Evolutionary conservation across 2,329 filamentous ascomycete species (phyloP).

Genomic region (Ascochyta clinopodiicola): DNA sequence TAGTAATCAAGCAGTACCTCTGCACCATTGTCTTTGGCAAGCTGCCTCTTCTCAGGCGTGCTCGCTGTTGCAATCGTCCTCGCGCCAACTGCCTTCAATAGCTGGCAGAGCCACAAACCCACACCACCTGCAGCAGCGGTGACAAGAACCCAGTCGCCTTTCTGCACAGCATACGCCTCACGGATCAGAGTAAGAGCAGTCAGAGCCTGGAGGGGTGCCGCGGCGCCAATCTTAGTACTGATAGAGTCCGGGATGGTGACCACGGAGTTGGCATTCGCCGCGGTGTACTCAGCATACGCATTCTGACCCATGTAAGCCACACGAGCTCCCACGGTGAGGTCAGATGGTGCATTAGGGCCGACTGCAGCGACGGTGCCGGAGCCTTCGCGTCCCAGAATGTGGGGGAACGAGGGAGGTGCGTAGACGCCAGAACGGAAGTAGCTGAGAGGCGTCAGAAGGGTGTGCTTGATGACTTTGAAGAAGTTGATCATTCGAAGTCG

Average conservation of each 20-base stretch:
- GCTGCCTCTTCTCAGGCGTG: conserved; percentile 72
- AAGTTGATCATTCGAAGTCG: not conserved
- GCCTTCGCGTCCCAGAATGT: conserved; percentile 80
- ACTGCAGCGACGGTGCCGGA: conserved; percentile 72
- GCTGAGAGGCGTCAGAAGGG: conserved; percentile 40
- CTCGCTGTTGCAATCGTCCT: conserved; percentile 81
- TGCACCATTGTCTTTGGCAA: conserved; percentile 75
- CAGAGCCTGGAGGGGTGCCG: conserved; percentile 78
- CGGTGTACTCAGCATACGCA: conserved; percentile 67
- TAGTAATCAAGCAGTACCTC: conserved; percentile 74
- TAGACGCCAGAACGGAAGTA: conserved; percentile 91
- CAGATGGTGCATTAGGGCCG: conserved; percentile 59
- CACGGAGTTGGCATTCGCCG: conserved; percentile 60
- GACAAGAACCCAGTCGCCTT: conserved; percentile 81
- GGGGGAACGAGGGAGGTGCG: conserved; percentile 69
- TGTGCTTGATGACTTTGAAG: not conserved
- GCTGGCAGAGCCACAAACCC: conserved; percentile 71
- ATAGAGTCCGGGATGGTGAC: conserved; percentile 70
- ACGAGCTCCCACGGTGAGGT: conserved; percentile 70
- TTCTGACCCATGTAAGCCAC: conserved; percentile 71
- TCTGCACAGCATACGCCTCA: conserved; percentile 73
- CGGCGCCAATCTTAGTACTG: conserved; percentile 67
- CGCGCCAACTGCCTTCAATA: conserved; percentile 75
- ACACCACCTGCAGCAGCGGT: conserved; percentile 88
- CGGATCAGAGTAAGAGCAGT: conserved; percentile 81